phyloP scores from a whole-genome alignment of 2,329 filamentous ascomycete species.

The Trichoderma semiorbis region DNA sequence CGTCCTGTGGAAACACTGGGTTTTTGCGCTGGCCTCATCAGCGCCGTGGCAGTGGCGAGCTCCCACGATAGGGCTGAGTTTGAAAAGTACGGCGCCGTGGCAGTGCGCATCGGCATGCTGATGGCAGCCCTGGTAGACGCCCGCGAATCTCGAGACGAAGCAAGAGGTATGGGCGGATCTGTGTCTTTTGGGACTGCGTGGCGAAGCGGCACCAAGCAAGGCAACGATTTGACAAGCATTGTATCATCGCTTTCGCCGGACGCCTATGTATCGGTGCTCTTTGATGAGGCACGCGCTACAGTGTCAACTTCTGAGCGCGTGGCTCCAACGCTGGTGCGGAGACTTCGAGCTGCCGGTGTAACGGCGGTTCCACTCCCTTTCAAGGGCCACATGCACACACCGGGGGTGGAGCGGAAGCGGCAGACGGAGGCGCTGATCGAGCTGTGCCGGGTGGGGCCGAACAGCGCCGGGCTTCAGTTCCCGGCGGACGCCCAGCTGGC shows the following conservation, averaged over 20 bases:
- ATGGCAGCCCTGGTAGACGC: background rate
- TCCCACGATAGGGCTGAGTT: background rate
- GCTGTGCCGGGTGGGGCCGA: background rate
- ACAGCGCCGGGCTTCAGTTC: background rate
- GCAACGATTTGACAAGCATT: background rate
- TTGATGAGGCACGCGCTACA: background rate
- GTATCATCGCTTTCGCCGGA: background rate
- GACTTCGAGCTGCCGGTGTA: background rate
- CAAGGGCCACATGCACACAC: background rate
- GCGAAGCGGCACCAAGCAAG: background rate
- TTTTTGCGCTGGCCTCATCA: background rate
- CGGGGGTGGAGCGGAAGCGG: background rate
- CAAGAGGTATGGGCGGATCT: background rate
- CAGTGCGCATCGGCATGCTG: background rate
- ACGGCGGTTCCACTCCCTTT: background rate
- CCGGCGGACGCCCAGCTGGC: background rate
- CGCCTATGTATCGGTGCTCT: background rate
- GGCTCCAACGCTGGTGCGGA: background rate
- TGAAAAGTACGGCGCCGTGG: background rate
- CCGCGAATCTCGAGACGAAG: background rate
- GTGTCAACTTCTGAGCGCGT: background rate
- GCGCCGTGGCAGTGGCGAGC: background rate
- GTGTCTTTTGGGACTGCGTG: background rate
- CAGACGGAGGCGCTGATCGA: background rate
- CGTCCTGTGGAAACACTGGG: background rate